A percentile compares a stretch with the other conserved stretches of the same genome.
Conservation (phyloP, 164 flowering plant species). For the Liquidambar formosana region DNA sequence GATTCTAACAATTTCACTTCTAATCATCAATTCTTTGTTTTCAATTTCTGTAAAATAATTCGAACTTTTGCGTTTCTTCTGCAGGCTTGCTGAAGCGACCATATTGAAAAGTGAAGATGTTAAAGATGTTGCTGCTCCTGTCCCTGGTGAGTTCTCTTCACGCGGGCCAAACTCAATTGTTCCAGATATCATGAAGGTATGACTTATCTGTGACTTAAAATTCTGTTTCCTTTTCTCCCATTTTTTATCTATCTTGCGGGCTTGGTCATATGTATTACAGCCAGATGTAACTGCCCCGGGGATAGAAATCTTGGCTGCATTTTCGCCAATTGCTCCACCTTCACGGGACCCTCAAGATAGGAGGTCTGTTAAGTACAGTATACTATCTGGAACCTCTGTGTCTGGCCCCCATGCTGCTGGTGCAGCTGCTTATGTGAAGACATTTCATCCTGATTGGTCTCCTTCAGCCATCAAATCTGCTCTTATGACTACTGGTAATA, state of each 20-base stretch:
- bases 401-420: conserved; percentile 39
- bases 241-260: too few species aligned
- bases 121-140: conserved; percentile 17
- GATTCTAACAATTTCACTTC: too few species aligned
- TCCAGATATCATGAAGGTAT: too few species aligned
- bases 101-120: conserved; percentile 2
- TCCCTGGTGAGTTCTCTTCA: conserved; percentile 23
- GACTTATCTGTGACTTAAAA: too few species aligned
- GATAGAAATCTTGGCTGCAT: conserved; percentile 22
- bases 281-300: conserved; percentile 27
- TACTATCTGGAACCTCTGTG: conserved; percentile 33
- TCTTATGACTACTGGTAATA: conserved; percentile 46
- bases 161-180: conserved; percentile 14
- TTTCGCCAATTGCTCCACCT: conserved; percentile 8
- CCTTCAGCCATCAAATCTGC: conserved; percentile 54
- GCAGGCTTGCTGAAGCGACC: conserved; percentile 7
- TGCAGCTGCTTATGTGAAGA: conserved; percentile 43
- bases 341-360: background rate
- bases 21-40: too few species aligned
- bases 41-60: too few species aligned
- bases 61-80: too few species aligned
- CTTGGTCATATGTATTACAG: conserved; percentile 6
- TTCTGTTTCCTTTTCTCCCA: too few species aligned
- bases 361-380: conserved; percentile 5
- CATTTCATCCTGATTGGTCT: conserved; percentile 47